Percentiles rank a stretch among this genome's conserved stretches.
Evolutionary conservation across 2,329 filamentous ascomycete genomes (phyloP).

Genomic region (Epichloe glyceriae): DNA sequence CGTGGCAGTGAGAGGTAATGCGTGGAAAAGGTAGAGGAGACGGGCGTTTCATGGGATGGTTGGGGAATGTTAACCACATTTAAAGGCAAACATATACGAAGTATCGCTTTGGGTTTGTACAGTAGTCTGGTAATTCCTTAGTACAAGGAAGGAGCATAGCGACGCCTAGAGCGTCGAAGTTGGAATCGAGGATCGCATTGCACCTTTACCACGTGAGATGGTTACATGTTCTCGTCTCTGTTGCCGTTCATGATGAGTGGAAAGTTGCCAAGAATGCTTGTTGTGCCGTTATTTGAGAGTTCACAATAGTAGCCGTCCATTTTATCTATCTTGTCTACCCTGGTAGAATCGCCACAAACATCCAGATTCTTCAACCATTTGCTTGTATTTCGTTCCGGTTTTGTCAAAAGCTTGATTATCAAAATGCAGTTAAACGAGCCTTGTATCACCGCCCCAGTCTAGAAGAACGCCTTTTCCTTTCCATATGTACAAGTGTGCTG

Average conservation of each 20-base stretch:
- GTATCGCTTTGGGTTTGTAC: conserved; percentile 3
- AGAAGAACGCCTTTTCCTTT: background rate
- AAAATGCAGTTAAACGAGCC: background rate
- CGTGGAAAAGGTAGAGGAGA: background rate
- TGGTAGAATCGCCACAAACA: too few relatives aligned
- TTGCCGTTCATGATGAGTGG: background rate
- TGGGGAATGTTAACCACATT: background rate
- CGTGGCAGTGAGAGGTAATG: conserved; percentile 29
- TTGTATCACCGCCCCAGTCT: background rate
- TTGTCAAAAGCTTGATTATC: background rate
- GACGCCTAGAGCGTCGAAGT: background rate
- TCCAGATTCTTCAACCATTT: background rate
- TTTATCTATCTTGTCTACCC: too few relatives aligned
- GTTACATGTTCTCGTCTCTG: background rate
- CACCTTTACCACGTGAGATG: background rate
- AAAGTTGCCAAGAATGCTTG: too few relatives aligned
- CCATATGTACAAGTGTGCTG: background rate
- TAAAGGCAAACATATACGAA: background rate
- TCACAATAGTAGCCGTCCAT: too few relatives aligned
- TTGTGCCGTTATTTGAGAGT: too few relatives aligned
- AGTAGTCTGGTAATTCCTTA: background rate
- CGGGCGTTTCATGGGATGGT: conserved; percentile 4
- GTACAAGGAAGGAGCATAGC: background rate
- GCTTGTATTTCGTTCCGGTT: background rate
- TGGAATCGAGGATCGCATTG: background rate